Conservation (phyloP, 2,329 filamentous ascomycete species). For the Aspergillus proliferans region DNA sequence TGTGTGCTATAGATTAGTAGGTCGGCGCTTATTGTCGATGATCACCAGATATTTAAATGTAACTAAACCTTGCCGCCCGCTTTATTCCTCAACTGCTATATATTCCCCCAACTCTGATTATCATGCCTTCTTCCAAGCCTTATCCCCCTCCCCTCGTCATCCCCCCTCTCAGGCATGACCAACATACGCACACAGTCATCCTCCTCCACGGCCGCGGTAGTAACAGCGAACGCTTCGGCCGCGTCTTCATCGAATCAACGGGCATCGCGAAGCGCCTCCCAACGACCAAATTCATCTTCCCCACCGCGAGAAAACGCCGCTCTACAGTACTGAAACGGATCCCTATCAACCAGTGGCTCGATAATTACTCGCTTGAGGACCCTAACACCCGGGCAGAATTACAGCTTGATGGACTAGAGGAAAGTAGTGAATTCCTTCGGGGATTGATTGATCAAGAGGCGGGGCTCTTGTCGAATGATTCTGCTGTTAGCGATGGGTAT, state of each 20-base stretch:
- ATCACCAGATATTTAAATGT: not conserved
- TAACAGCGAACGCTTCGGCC: slow-evolving; percentile 29
- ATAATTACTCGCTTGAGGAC: slow-evolving; percentile 39
- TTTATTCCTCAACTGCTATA: not conserved
- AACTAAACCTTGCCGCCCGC: not conserved
- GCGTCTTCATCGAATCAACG: slow-evolving; percentile 23
- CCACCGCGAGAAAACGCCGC: slow-evolving; percentile 42
- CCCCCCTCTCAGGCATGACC: slow-evolving; percentile 6
- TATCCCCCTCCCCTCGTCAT: slow-evolving; percentile 14
- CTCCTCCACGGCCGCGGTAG: slow-evolving; percentile 40
- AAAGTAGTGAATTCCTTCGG: slow-evolving; percentile 35
- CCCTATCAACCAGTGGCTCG: slow-evolving; percentile 48
- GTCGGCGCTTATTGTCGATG: not conserved
- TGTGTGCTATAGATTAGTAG: not conserved
- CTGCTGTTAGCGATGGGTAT: slow-evolving; percentile 9
- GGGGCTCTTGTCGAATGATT: slow-evolving; percentile 14
- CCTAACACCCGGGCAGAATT: slow-evolving; percentile 37
- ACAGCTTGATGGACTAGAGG: slow-evolving; percentile 41
- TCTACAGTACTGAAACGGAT: slow-evolving; percentile 40
- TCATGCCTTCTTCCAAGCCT: slow-evolving; percentile 3
- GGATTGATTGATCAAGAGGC: slow-evolving; percentile 31
- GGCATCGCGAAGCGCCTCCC: slow-evolving; percentile 11
- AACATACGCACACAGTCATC: slow-evolving; percentile 33
- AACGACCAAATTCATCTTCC: slow-evolving; percentile 46
- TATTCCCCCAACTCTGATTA: not conserved